Conservation (phyloP, 140 eudicot species). For the Ambrosia hybrid region DNA sequence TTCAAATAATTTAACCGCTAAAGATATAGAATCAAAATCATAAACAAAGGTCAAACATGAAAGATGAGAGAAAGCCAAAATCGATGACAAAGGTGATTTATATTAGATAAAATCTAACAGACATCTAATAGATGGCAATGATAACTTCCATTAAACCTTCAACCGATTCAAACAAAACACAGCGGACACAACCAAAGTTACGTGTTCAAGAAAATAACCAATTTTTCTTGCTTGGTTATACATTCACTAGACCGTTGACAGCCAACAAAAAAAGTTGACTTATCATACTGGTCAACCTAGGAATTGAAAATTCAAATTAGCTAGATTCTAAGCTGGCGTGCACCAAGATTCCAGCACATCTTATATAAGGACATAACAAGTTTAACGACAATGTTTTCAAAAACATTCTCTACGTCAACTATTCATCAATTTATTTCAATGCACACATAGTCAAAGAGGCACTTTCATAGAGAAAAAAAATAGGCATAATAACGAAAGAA, state of each 20-base stretch:
- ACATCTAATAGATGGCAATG: not conserved
- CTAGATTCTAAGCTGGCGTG: constrained; percentile 7
- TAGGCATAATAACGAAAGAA: too few species aligned
- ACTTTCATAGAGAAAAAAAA: too few species aligned
- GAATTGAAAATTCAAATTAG: not conserved
- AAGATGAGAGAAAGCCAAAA: constrained; percentile 5
- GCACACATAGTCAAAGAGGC: not conserved
- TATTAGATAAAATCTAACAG: not conserved
- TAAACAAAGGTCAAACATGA: constrained; percentile 21
- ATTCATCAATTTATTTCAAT: not conserved
- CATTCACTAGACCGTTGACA: not conserved
- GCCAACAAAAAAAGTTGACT: constrained; percentile 19
- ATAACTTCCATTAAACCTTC: not conserved
- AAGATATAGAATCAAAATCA: not conserved
- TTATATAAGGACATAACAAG: constrained; percentile 5
- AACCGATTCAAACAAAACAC: not conserved
- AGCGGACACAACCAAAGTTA: too few species aligned
- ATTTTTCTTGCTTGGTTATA: not conserved
- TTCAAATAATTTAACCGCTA: not conserved
- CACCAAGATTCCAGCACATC: not conserved
- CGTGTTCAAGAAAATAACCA: not conserved
- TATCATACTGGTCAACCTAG: not conserved
- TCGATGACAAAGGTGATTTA: not conserved
- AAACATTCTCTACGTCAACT: not conserved
- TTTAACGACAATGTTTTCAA: not conserved